phyloP scores from a whole-genome alignment of 2,329 filamentous ascomycete species.

The Chrysosporium queenslandicum region DNA sequence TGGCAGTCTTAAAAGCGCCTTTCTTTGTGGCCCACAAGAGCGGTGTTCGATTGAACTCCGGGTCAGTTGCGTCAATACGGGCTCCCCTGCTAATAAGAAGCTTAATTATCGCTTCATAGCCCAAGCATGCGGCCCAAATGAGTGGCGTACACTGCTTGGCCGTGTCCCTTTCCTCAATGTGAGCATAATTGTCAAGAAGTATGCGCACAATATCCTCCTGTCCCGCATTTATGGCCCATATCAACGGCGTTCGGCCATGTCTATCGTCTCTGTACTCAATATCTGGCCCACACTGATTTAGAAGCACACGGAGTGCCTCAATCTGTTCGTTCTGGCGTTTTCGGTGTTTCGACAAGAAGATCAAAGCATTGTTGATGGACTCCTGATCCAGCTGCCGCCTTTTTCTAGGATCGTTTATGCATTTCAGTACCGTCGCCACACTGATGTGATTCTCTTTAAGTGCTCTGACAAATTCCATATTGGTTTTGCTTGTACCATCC shows the following conservation, averaged over 20 bases:
- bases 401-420: background rate
- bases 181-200: background rate
- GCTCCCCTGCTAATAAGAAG: conserved; percentile 2
- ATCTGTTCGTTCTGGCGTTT: background rate
- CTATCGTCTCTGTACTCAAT: background rate
- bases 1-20: background rate
- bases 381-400: background rate
- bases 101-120: background rate
- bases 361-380: background rate
- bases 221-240: background rate
- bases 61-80: background rate
- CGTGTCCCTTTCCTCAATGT: background rate
- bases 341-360: background rate
- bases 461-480: background rate
- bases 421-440: background rate
- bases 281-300: background rate
- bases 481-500: background rate
- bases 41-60: background rate
- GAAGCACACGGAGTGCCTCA: background rate
- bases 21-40: conserved; percentile 1
- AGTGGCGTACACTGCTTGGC: background rate
- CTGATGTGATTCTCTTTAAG: background rate
- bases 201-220: background rate
- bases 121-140: background rate
- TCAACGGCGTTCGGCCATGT: background rate